Conservation (phyloP, 2,329 filamentous ascomycete genomes). For the Paramyrothecium roridum region DNA sequence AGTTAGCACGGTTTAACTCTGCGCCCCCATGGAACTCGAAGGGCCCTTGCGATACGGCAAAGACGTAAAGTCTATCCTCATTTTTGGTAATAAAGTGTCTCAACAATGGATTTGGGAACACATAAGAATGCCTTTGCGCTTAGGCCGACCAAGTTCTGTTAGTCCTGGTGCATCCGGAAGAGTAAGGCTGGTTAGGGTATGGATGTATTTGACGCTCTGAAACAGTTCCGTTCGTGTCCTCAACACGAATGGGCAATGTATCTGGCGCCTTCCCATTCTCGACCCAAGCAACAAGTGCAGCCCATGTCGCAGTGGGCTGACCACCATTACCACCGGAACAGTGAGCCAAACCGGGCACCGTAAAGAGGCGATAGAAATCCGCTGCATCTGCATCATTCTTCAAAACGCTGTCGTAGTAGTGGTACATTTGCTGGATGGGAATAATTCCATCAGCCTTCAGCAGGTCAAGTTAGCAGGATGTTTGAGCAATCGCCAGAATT, state of each 20-base stretch:
- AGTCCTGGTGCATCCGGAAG: too few species aligned
- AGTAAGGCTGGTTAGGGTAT: too few species aligned
- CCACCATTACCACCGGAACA: background rate
- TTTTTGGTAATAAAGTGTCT: too few species aligned
- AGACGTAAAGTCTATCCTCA: too few species aligned
- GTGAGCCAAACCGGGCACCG: conserved; percentile 2
- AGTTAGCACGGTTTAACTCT: too few species aligned
- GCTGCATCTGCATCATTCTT: background rate
- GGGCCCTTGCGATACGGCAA: too few species aligned
- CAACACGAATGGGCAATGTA: background rate
- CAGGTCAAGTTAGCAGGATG: background rate
- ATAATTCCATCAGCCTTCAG: conserved; percentile 15
- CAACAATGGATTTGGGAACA: too few species aligned
- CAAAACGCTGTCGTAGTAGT: background rate
- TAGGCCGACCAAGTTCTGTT: too few species aligned
- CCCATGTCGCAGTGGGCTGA: background rate
- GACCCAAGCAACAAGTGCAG: conserved; percentile 2
- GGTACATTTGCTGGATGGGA: background rate
- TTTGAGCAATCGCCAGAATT: background rate
- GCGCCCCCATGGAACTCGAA: too few species aligned
- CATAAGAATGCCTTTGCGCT: too few species aligned
- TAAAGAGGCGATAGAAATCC: conserved; percentile 5
- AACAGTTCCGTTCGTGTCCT: background rate
- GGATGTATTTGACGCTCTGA: too few species aligned
- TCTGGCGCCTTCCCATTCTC: conserved; percentile 4